Evolutionary conservation across 371 early-diverging fungal genomes (phyloP), one percentile per base, ranked within the genome.

Genomic region (Capillidium heterosporum): DNA sequence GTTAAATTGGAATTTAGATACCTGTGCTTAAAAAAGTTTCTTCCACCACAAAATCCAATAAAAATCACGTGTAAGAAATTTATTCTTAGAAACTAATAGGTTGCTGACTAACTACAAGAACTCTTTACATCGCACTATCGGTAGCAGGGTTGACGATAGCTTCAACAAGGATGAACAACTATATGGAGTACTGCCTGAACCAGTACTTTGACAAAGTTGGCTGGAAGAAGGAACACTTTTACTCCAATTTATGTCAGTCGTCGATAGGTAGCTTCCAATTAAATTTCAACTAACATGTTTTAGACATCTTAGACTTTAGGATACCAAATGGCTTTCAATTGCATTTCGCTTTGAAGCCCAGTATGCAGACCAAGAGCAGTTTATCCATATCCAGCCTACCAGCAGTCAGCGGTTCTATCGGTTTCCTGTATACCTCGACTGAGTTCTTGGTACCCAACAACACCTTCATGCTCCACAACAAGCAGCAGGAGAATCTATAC

Each of bases 141-240:
- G n/a, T n/a, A n/a, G n/a, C n/a, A n/a, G n/a, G n/a, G n/a, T n/a
- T n/a, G n/a, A n/a, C n/a, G n/a, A 44, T 44, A 44, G 24, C 3
- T 44, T 44, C 7, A 58, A 48, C 23, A 67, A 52, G 24, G n/a
- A 83, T 88, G 78, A 76, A 84, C 57, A 87, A 87, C 62, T 87
- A 79, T 71, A 81, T 89, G 78, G 84, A 83, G 65, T 83, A 84
- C 64, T 81, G 84, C 59, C 68, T 85, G 17, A 75, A 82, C 59
- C 71, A 77, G 60, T 87, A 84, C 63, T 85, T 85, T 65, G 75
- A 74, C n/a, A 67, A 76, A 5, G 76, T 78, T 7, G 74, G 75
- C 17, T 89, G 85, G 85, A 82, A 81, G 61, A 81, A 82, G 57
- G 78, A 82, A 47, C 80, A 82, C 60, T 80, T 80, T 57, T 88